Base-by-base conservation (phyloP, 2,329 filamentous ascomycete species). In the Exophiala viscosa region DNA sequence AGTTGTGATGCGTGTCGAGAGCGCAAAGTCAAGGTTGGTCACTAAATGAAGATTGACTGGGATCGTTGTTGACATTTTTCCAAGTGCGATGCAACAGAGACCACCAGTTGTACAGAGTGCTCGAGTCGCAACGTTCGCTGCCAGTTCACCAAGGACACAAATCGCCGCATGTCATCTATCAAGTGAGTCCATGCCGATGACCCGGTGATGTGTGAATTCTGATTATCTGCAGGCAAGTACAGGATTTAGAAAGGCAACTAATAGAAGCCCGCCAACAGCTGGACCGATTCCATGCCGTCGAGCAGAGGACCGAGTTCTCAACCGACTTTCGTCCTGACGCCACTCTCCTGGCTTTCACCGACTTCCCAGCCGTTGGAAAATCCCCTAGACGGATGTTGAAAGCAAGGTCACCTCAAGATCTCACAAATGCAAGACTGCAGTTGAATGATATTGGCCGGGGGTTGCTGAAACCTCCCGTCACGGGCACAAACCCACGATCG, bases 61-160 rank as follows among this genome's bases (percentile, higher is more conserved):
- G 23, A 6, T 23, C 34, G 39, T 48, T 62, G 31, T 60, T 51
- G 42, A 33, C 42, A 54, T 15, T 59, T 35, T 11, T 44, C n/a
- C 34, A 40, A 83, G 79, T 99, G 93, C 70, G 93, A 99, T 75
- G 93, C 93, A 31, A 97, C 93, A 13, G 93, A 97, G 68, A 96
- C 89, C 14, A 86, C 88, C 9, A 96, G 92, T 71, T 99, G 93
- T 70, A 96, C 93, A 1, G 93, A 99, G 72, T 99, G 93, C 73
- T 93, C 90, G 3, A 96, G 91, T 69, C 86, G 93, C 60, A 95
- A 92, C 67, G 92, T 97, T 60, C 95, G 95, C 70, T 99, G 93
- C 67, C 92, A 97, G 67, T 99, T 99, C 68, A 99, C 93, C 45
- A 99, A 99, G 73, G 93, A 99, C 72, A 99, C 93, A 10, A 99